A percentile compares a stretch with the other conserved stretches of the same genome.
These are phyloP conservation scores for Citrus unshiu DNA, from an alignment of 345 rosid species.

Conservation along the genomic window DNA sequence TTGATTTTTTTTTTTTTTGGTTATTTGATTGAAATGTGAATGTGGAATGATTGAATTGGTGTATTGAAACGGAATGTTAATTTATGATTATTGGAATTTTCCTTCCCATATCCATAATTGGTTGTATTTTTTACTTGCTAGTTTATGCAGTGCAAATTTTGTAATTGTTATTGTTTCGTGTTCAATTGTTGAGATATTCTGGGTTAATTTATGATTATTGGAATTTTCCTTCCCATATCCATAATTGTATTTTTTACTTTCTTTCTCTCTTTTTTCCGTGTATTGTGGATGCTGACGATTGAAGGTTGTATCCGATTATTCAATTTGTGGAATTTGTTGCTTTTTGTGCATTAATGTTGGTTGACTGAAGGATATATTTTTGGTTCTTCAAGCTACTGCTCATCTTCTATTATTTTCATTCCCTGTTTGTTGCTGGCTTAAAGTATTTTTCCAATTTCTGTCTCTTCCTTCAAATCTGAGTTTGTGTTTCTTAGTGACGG, in stretches of 20 bases:
- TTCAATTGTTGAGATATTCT: not conserved
- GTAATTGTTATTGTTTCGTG: not conserved
- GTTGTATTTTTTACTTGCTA: not conserved
- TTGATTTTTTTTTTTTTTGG: not conserved
- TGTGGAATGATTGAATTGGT: not conserved
- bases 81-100: not conserved
- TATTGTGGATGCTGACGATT: not conserved
- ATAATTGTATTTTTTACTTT: no score
- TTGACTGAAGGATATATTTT: not conserved
- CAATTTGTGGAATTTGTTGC: not conserved
- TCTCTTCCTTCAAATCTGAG: not conserved
- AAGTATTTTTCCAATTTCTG: not conserved
- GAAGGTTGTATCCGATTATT: not conserved
- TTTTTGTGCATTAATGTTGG: not conserved
- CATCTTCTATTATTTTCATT: not conserved
- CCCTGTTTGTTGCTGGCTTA: not conserved
- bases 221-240: no score
- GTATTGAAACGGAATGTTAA: not conserved
- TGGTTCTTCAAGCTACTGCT: not conserved
- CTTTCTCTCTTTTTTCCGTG: accelerated
- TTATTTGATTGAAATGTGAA: not conserved
- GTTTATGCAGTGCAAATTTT: not conserved
- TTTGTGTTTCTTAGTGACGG: not conserved
- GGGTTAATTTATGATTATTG: no score
- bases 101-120: not conserved